These are phyloP conservation scores for Vitis hybrid DNA, from an alignment of 177 flowering plant genomes.

Conservation along the genomic window DNA sequence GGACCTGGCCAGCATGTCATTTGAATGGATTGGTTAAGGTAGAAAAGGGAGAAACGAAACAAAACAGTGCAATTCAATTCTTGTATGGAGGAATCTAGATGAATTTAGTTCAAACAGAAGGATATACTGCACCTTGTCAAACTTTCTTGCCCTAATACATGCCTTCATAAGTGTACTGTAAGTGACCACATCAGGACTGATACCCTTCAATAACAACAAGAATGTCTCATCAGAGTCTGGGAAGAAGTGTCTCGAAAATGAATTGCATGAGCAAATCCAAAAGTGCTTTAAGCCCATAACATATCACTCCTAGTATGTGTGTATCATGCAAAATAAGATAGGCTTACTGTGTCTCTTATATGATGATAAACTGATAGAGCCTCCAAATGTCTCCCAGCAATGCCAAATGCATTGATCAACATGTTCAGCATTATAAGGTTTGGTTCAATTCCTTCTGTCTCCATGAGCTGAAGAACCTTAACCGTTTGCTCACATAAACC, in stretches of 20 bases:
- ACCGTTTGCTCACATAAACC: conserved; percentile 80
- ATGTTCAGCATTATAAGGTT: conserved; percentile 81
- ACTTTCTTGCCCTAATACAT: conserved; percentile 65
- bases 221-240: conserved; percentile 8
- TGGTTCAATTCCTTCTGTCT: conserved; percentile 78
- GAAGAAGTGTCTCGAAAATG: background rate
- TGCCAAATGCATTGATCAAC: conserved; percentile 80
- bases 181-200: conserved; percentile 81
- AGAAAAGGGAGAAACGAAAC: background rate
- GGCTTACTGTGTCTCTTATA: conserved; percentile 70
- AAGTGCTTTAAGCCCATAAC: no score
- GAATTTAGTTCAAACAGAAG: background rate
- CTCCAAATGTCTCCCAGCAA: conserved; percentile 70
- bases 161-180: conserved; percentile 87
- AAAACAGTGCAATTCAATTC: background rate
- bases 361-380: conserved; percentile 69
- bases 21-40: background rate
- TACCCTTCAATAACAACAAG: conserved; percentile 47
- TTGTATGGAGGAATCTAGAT: background rate
- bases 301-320: no score
- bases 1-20: conserved; percentile 43
- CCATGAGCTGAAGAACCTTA: conserved; percentile 80
- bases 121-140: conserved; percentile 48
- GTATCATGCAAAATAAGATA: conserved; percentile 6
- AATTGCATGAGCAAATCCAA: background rate